Evolutionary conservation across 306 rosid species (phyloP).

Genomic region (Quercus dentata): DNA sequence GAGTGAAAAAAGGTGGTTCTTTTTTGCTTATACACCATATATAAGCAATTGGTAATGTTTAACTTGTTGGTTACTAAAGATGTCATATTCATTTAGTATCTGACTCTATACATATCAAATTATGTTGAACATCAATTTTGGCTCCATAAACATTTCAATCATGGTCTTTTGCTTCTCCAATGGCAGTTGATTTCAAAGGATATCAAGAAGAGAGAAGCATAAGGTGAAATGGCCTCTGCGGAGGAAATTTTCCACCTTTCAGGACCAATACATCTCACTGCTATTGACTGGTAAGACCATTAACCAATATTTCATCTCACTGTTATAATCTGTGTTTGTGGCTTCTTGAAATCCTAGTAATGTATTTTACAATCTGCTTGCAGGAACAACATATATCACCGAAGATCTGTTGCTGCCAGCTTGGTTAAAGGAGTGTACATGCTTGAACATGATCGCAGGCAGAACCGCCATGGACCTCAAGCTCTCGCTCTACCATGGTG

Average conservation of each 20-base stretch:
- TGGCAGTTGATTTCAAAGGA: background rate
- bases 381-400: conserved; percentile 14
- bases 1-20: too few relatives aligned
- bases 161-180: too few relatives aligned
- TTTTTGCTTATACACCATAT: too few relatives aligned
- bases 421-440: conserved; percentile 18
- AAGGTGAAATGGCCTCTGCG: background rate
- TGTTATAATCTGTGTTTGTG: too few relatives aligned
- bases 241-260: background rate
- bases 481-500: conserved; percentile 20
- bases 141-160: too few relatives aligned
- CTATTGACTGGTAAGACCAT: conserved; percentile 23
- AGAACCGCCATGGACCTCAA: conserved; percentile 6
- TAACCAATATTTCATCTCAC: background rate
- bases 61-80: too few relatives aligned
- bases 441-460: conserved; percentile 12
- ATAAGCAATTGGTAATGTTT: too few relatives aligned
- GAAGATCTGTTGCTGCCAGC: conserved; percentile 23
- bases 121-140: too few relatives aligned
- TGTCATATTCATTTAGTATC: too few relatives aligned
- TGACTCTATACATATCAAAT: too few relatives aligned
- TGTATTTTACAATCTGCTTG: too few relatives aligned
- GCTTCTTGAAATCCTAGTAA: too few relatives aligned
- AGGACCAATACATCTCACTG: conserved; percentile 25
- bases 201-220: background rate